phyloP scores from a whole-genome alignment of 176 grass and related monocot species.

The Carex cristatella region DNA sequence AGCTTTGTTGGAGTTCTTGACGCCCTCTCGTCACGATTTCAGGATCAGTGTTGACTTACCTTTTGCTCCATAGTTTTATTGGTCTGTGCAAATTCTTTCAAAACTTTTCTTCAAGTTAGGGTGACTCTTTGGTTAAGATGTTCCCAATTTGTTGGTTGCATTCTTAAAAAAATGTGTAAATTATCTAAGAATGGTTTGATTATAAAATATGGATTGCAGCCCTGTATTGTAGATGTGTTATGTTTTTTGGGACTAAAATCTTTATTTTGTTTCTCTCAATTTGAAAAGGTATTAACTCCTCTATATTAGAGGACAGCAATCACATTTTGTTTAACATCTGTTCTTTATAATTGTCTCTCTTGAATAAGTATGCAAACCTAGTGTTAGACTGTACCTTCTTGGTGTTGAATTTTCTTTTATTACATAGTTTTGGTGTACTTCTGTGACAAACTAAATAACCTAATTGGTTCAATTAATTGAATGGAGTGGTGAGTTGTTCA shows the following conservation, averaged over 20 bases:
- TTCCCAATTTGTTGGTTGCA: neutral
- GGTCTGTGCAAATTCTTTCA: neutral
- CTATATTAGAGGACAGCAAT: neutral
- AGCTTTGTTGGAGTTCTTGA: constrained; percentile 70
- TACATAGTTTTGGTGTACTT: neutral
- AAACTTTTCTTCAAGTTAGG: neutral
- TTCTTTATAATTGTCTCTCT: neutral
- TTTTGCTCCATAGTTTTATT: neutral
- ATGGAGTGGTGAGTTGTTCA: neutral
- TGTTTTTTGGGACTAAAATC: neutral
- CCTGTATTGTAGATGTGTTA: neutral
- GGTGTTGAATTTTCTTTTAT: neutral
- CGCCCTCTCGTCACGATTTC: constrained; percentile 34
- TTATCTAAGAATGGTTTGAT: neutral
- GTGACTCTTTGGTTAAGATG: neutral
- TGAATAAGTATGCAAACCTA: neutral
- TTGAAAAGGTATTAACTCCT: neutral
- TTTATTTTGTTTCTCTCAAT: neutral
- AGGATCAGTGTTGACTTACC: neutral
- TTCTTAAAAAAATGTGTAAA: neutral
- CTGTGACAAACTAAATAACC: neutral
- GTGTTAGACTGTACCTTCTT: neutral
- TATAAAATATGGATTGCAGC: neutral
- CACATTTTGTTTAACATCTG: neutral
- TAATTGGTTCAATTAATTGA: neutral